Conservation (phyloP, 2,329 filamentous ascomycete genomes). For the Phialemonium atrogriseum region DNA sequence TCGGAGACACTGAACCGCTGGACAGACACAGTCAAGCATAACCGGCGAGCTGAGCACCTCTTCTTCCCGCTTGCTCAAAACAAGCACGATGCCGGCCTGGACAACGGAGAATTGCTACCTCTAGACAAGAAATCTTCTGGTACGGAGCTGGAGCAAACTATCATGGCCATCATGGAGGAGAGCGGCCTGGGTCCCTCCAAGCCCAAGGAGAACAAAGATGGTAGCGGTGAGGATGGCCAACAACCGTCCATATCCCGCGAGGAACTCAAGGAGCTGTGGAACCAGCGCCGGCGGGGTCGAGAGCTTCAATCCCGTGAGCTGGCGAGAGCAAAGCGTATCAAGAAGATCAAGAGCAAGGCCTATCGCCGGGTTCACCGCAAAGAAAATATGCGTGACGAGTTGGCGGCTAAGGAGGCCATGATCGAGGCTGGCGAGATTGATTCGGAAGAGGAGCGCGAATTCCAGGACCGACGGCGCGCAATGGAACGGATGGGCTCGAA, state of each 20-base stretch:
- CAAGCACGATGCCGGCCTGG: slow-evolving; percentile 50
- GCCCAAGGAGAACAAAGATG: slow-evolving; percentile 47
- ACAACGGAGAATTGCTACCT: slow-evolving; percentile 57
- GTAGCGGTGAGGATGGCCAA: slow-evolving; percentile 59
- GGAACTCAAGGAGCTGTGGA: slow-evolving; percentile 63
- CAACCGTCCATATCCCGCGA: slow-evolving; percentile 61
- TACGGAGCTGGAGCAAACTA: slow-evolving; percentile 77
- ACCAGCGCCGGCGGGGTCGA: slow-evolving; percentile 68
- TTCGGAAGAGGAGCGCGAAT: slow-evolving; percentile 58
- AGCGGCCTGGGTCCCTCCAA: slow-evolving; percentile 60
- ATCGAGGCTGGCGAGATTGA: slow-evolving; percentile 50
- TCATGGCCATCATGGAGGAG: slow-evolving; percentile 82
- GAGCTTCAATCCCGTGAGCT: slow-evolving; percentile 86
- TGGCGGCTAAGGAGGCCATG: slow-evolving; percentile 41
- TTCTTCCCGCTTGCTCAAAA: slow-evolving; percentile 77
- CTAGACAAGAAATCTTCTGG: slow-evolving; percentile 55
- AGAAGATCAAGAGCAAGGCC: slow-evolving; percentile 98
- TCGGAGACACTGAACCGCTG: slow-evolving; percentile 86
- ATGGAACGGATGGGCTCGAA: slow-evolving; percentile 78
- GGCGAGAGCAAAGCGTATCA: slow-evolving; percentile 81
- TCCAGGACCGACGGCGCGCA: slow-evolving; percentile 64
- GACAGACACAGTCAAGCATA: slow-evolving; percentile 92
- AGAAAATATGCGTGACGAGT: slow-evolving; percentile 48
- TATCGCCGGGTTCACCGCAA: slow-evolving; percentile 89
- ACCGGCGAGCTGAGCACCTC: slow-evolving; percentile 83